A percentile compares a stretch with the other conserved stretches of the same genome.
These are phyloP conservation scores for Prosopis cineraria DNA, from an alignment of 306 rosid genomes.

Conservation along the genomic window DNA sequence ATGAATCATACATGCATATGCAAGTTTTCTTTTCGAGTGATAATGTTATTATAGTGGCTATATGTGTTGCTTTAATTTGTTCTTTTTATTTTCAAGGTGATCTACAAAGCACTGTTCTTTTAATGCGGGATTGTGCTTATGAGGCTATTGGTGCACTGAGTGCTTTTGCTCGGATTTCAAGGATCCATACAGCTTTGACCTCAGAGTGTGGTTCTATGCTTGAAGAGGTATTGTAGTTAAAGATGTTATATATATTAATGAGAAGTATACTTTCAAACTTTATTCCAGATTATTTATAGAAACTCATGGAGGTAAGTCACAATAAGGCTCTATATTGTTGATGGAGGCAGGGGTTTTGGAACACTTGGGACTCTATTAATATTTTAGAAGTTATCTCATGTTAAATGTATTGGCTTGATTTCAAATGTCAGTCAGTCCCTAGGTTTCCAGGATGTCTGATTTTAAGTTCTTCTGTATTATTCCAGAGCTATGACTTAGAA, in stretches of 20 bases:
- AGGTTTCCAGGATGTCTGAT: background rate
- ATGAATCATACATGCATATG: slow-evolving; percentile 24
- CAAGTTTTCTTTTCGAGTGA: slow-evolving; percentile 19
- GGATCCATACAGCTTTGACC: slow-evolving; percentile 86
- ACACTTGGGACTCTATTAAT: background rate
- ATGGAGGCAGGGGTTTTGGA: background rate
- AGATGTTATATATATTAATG: slow-evolving; percentile 17
- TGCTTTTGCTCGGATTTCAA: slow-evolving; percentile 70
- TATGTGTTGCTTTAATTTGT: slow-evolving; percentile 29
- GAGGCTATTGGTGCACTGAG: slow-evolving; percentile 75
- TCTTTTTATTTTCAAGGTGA: slow-evolving; percentile 59
- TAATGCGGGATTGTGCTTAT: slow-evolving; percentile 86
- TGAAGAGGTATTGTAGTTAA: slow-evolving; percentile 69
- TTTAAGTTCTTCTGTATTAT: background rate
- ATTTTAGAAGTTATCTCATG: slow-evolving; percentile 16
- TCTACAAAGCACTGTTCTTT: slow-evolving; percentile 74
- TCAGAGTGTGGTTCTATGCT: slow-evolving; percentile 99
- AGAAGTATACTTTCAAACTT: slow-evolving; percentile 24
- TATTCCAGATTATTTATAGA: slow-evolving; percentile 16
- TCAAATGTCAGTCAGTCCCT: background rate
- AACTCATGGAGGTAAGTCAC: slow-evolving; percentile 7
- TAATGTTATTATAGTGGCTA: slow-evolving; percentile 9
- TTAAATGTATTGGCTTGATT: background rate
- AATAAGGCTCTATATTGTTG: slow-evolving; percentile 17
- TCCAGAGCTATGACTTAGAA: background rate